Conservation (phyloP, 345 rosid genomes). For the Euphorbia peplus region DNA sequence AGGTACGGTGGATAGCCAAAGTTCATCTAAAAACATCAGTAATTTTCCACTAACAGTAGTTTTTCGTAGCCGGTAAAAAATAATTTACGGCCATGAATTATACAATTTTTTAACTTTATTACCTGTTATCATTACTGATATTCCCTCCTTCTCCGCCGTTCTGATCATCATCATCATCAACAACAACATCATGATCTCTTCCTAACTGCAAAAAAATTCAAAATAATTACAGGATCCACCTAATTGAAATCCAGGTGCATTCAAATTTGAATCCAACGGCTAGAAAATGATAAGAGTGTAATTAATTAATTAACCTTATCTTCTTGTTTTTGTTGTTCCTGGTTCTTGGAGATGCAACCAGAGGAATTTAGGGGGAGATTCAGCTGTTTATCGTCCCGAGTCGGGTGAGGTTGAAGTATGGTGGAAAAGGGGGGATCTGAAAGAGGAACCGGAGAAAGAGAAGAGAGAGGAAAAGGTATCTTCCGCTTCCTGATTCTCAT, state of each 20-base stretch:
- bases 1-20: conserved; percentile 55
- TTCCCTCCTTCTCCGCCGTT: conserved; percentile 5
- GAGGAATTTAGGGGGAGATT: conserved; percentile 36
- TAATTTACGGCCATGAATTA: conserved; percentile 16
- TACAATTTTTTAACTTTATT: too few species aligned
- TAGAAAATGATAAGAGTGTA: not conserved
- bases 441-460: conserved; percentile 69
- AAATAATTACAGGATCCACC: conserved; percentile 1
- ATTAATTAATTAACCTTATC: conserved; percentile 14
- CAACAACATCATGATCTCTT: not conserved
- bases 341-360: conserved; percentile 1
- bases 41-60: conserved; percentile 37
- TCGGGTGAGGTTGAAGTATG: conserved; percentile 38
- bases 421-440: conserved; percentile 71
- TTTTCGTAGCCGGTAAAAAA: conserved; percentile 21
- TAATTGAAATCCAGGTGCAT: conserved; percentile 39
- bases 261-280: conserved; percentile 7
- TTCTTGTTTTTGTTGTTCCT: too few species aligned
- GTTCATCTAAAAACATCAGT: conserved; percentile 49
- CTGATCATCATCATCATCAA: too few species aligned
- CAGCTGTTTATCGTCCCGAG: conserved; percentile 32
- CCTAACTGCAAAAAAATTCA: conserved; percentile 25
- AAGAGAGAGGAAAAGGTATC: conserved; percentile 68
- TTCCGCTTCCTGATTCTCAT: conserved; percentile 97
- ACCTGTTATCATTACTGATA: conserved; percentile 48